phyloP scores from a whole-genome alignment of 352 stramenopile genomes.

The Globisporangium barbulae region DNA sequence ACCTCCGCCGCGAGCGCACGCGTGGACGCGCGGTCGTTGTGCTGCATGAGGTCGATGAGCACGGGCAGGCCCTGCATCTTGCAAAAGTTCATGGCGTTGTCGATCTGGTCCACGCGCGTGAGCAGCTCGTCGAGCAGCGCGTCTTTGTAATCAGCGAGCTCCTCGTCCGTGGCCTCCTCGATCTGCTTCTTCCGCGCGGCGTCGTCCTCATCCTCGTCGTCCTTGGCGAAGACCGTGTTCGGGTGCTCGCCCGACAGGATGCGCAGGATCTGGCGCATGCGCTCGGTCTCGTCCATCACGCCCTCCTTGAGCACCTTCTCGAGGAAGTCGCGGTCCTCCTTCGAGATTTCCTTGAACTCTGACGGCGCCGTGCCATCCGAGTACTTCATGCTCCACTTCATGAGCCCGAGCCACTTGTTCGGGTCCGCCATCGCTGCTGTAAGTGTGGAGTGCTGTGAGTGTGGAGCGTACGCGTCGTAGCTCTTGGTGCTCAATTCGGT shows the following conservation, averaged over 20 bases:
- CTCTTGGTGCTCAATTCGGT: background rate
- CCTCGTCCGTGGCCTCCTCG: conserved; percentile 44
- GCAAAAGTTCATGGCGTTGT: conserved; percentile 86
- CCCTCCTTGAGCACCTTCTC: conserved; percentile 84
- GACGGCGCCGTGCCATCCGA: conserved; percentile 71
- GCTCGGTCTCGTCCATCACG: conserved; percentile 84
- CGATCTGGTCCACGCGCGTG: conserved; percentile 83
- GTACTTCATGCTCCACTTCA: conserved; percentile 90
- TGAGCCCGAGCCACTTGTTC: conserved; percentile 85
- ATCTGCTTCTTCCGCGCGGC: conserved; percentile 23
- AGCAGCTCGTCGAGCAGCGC: conserved; percentile 80
- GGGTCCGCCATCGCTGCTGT: conserved; percentile 46
- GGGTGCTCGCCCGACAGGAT: conserved; percentile 80
- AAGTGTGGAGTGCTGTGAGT: background rate
- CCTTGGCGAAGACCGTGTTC: conserved; percentile 53
- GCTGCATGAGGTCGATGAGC: conserved; percentile 57
- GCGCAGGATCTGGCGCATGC: conserved; percentile 79
- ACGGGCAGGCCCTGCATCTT: conserved; percentile 75
- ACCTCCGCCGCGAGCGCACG: conserved; percentile 75
- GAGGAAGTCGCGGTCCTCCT: conserved; percentile 75
- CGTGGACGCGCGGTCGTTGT: conserved; percentile 44
- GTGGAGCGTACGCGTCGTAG: background rate
- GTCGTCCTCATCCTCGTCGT: conserved; percentile 32
- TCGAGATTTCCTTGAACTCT: conserved; percentile 61
- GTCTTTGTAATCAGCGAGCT: conserved; percentile 81